Evolutionary conservation across 805 yeast species (phyloP).

Genomic region (Yamadazyma laniorum): DNA sequence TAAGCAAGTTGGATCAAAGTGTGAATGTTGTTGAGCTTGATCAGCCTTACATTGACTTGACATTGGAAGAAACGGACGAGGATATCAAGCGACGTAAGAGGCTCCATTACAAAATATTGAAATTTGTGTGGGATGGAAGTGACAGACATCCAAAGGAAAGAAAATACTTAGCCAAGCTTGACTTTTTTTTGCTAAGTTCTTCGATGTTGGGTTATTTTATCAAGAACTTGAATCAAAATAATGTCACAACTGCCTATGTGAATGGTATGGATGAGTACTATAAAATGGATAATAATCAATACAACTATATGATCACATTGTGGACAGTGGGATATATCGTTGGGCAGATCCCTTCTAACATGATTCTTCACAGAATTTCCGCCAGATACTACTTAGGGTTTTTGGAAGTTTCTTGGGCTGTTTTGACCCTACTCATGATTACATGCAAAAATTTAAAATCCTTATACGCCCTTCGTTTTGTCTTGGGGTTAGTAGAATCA

Average conservation of each 20-base stretch:
- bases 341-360: slow-evolving; percentile 50
- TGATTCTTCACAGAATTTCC: slow-evolving; percentile 31
- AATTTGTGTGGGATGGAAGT: slow-evolving; percentile 36
- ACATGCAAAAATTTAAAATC: slow-evolving; percentile 22
- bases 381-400: slow-evolving; percentile 38
- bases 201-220: slow-evolving; percentile 53
- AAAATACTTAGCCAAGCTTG: slow-evolving; percentile 32
- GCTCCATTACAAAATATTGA: slow-evolving; percentile 12
- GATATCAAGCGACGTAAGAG: not conserved
- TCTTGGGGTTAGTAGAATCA: slow-evolving; percentile 46
- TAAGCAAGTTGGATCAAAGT: not conserved
- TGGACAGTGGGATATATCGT: slow-evolving; percentile 53
- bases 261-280: slow-evolving; percentile 48
- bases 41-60: slow-evolving; percentile 8
- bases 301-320: slow-evolving; percentile 42
- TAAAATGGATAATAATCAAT: slow-evolving; percentile 40
- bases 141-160: slow-evolving; percentile 39
- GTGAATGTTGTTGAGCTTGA: not conserved
- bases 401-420: slow-evolving; percentile 32
- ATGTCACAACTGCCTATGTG: slow-evolving; percentile 45
- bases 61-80: slow-evolving; percentile 1
- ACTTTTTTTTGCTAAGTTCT: slow-evolving; percentile 50
- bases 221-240: slow-evolving; percentile 42
- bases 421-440: slow-evolving; percentile 27
- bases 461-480: slow-evolving; percentile 31